Evolutionary conservation across 2,329 filamentous ascomycete species (phyloP).

Genomic region (Venturia nashicola): DNA sequence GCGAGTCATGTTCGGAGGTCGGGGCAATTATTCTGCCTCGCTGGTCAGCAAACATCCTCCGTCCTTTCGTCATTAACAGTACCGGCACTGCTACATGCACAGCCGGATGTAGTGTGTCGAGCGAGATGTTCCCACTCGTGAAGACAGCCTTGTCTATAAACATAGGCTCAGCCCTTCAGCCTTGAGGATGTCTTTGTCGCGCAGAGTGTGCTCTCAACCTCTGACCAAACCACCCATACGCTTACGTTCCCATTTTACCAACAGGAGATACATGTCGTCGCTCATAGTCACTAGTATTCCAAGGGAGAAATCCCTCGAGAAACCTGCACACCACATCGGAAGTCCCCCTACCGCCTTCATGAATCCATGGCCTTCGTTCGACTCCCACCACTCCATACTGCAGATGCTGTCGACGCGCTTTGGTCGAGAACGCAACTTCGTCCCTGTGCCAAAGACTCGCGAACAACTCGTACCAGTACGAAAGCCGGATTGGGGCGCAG

Average conservation of each 20-base stretch:
- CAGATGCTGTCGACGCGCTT: slow-evolving; percentile 25
- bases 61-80: neutral
- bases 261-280: neutral
- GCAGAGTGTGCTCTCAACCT: neutral
- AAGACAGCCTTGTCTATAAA: neutral
- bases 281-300: neutral
- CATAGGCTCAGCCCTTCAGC: neutral
- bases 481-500: slow-evolving; percentile 27
- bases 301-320: neutral
- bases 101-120: no score
- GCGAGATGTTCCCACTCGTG: neutral
- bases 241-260: neutral
- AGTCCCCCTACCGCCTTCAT: slow-evolving; percentile 32
- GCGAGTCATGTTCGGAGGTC: no score
- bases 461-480: slow-evolving; percentile 30
- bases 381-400: slow-evolving; percentile 14
- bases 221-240: neutral
- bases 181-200: neutral
- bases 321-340: slow-evolving; percentile 28
- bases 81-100: neutral
- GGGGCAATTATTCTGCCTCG: neutral
- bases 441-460: slow-evolving; percentile 31
- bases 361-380: slow-evolving; percentile 38
- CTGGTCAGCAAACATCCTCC: neutral
- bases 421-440: slow-evolving; percentile 29